These are phyloP conservation scores for Aquilaria malaccensis DNA, from an alignment of 345 rosid genomes.

Conservation along the genomic window DNA sequence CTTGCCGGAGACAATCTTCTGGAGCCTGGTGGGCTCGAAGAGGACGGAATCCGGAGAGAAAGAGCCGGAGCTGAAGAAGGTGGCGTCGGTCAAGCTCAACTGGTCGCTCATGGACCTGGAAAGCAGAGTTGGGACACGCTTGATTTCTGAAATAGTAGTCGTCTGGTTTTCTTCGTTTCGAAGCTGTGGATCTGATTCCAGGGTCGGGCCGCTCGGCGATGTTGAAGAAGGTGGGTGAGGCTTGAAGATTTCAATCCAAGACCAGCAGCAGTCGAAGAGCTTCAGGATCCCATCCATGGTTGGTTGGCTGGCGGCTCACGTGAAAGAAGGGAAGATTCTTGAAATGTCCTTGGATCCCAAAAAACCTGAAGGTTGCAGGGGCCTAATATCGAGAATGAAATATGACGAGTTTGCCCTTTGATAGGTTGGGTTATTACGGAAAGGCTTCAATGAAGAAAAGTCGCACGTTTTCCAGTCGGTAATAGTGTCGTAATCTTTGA, in stretches of 20 bases:
- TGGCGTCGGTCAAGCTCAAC: conserved; percentile 19
- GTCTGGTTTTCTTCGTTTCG: conserved; percentile 15
- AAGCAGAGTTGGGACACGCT: conserved; percentile 20
- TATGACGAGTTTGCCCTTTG: conserved; percentile 19
- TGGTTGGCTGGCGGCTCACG: conserved; percentile 14
- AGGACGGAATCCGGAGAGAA: conserved; percentile 47
- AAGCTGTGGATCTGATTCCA: conserved; percentile 17
- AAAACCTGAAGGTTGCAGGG: too few relatives aligned
- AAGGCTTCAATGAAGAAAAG: background rate
- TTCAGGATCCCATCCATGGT: conserved; percentile 28
- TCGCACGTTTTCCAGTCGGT: conserved; percentile 22
- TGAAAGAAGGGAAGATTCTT: background rate
- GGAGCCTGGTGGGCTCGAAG: conserved; percentile 21
- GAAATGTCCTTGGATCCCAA: too few relatives aligned
- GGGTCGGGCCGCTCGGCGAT: background rate
- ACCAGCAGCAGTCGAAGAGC: conserved; percentile 44
- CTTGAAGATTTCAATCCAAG: conserved; percentile 36
- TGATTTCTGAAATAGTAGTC: background rate
- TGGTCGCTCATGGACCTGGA: conserved; percentile 54
- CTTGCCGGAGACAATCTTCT: too few relatives aligned
- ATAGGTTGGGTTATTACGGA: background rate
- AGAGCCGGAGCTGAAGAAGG: conserved; percentile 22
- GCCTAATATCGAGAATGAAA: conserved; percentile 2
- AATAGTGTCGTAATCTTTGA: background rate
- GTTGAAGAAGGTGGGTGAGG: conserved; percentile 11